Conservation (phyloP, 225 moss, liverwort and hornwort genomes). For the Marchantia paleacea region DNA sequence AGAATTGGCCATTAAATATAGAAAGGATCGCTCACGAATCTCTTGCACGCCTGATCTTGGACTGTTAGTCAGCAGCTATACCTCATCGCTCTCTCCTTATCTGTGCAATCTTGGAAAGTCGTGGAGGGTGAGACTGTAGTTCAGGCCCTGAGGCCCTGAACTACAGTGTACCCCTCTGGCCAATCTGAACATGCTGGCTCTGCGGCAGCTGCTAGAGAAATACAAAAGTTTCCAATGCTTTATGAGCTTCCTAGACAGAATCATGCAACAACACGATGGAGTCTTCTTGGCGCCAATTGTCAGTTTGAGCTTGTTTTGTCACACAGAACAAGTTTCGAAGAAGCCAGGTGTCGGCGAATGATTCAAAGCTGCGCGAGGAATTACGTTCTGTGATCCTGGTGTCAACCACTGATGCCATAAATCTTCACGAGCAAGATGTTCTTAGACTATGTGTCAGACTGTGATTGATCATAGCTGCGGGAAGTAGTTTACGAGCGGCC, state of each 20-base stretch:
- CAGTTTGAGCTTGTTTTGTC: background rate
- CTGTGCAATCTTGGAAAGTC: slow-evolving; percentile 3
- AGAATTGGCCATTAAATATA: background rate
- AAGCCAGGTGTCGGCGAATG: background rate
- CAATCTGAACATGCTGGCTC: slow-evolving; percentile 1
- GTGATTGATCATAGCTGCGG: background rate
- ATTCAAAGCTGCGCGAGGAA: background rate
- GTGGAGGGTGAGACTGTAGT: background rate
- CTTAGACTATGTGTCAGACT: background rate
- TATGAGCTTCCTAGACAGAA: background rate
- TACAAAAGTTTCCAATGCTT: background rate
- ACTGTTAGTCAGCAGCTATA: background rate
- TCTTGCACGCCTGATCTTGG: slow-evolving; percentile 2
- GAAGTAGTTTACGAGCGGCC: background rate
- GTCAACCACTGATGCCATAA: background rate
- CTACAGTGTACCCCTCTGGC: background rate
- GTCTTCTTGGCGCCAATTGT: background rate
- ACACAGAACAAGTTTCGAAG: background rate
- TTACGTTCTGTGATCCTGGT: background rate
- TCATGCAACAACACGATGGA: slow-evolving; percentile 5
- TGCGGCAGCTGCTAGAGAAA: background rate
- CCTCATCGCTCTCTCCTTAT: background rate
- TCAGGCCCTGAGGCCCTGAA: background rate
- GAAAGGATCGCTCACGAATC: background rate
- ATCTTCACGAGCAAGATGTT: background rate